Evolutionary conservation across 2,329 filamentous ascomycete genomes (phyloP), one percentile per base, ranked within the genome.

Genomic region (Alternaria solani): DNA sequence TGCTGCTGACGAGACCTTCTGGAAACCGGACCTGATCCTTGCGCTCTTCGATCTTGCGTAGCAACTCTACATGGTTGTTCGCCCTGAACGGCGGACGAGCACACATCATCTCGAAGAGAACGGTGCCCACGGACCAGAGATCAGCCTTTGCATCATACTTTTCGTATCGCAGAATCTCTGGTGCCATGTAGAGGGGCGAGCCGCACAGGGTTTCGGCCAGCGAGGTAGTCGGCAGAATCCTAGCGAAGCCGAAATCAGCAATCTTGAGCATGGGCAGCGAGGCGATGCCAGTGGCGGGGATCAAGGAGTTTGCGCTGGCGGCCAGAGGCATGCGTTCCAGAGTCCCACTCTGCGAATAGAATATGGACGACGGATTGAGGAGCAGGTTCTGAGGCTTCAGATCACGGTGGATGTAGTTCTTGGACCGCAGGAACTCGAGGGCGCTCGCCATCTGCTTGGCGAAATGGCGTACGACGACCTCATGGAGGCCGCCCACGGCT

Each of bases 91-190:
- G 95, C 23, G 95, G 93, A 63, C 88, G 90, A 54, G 94, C 94
- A 7, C 90, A 92, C 62, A 95, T 88, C 94, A 99, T 97, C 81
- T 99, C 95, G 76, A 93, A 97, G 25, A 96, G 82, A 8, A 99
- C 95, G 18, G 95, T 97, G 51, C 95, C 95, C 34, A 97, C 93
- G 23, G 95, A 99, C 95, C 95, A 99, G 34, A 99, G 82, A 81
- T 99, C 95, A 47, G 94, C 94, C 79, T 96, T 96, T 65, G 94
- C 93, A 81, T 97, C 94, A 78, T 99, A 99, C 74, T 94, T 94
- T 78, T 99, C 94, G 73, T 98, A 99, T 61, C 94, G 89, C 63
- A 99, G 84, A 65, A 99, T 99, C 81, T 99, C 95, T 4, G 95
- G 95, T 0, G 95, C 95, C 95, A 99, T 99, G 81, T 99, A 99